Percentiles rank a stretch among this genome's conserved stretches.
Evolutionary conservation across 1,139 yeast genomes (phyloP).

Genomic region (Lodderomyces theae): DNA sequence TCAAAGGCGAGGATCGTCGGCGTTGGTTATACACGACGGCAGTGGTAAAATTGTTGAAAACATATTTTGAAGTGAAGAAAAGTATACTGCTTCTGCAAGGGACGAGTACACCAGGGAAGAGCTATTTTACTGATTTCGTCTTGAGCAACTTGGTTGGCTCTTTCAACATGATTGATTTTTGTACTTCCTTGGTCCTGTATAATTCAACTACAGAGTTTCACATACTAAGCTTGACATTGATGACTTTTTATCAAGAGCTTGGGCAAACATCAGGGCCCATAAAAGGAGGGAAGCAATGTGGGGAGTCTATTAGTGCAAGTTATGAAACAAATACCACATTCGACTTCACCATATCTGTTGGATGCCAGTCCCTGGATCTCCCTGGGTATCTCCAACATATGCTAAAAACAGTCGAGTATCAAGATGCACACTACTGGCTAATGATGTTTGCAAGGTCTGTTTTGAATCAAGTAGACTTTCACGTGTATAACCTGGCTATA

Average conservation of each 20-base stretch:
- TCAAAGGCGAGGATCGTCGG: constrained; percentile 19
- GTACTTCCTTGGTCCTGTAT: constrained; percentile 18
- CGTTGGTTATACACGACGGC: constrained; percentile 38
- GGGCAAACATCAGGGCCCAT: not conserved
- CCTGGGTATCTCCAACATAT: not conserved
- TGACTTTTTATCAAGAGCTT: constrained; percentile 24
- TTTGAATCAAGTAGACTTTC: not conserved
- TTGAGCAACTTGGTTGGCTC: constrained; percentile 19
- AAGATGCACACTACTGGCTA: not conserved
- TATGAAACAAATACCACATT: constrained; percentile 12
- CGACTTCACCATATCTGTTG: constrained; percentile 11
- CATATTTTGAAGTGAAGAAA: constrained; percentile 21
- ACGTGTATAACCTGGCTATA: not conserved
- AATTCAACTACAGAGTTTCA: constrained; percentile 20
- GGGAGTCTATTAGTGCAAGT: not conserved
- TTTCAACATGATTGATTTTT: constrained; percentile 20
- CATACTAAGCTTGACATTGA: constrained; percentile 28
- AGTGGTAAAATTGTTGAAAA: constrained; percentile 22
- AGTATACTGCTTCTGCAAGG: constrained; percentile 6
- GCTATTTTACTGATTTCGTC: constrained; percentile 22
- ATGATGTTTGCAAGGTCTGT: not conserved
- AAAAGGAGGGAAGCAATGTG: not conserved
- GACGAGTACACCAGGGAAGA: constrained; percentile 11
- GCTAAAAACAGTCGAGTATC: not conserved
- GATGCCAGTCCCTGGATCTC: not conserved